Evolutionary conservation across 2,329 filamentous ascomycete species (phyloP).

Genomic region (Ceratocystis alfenasii): DNA sequence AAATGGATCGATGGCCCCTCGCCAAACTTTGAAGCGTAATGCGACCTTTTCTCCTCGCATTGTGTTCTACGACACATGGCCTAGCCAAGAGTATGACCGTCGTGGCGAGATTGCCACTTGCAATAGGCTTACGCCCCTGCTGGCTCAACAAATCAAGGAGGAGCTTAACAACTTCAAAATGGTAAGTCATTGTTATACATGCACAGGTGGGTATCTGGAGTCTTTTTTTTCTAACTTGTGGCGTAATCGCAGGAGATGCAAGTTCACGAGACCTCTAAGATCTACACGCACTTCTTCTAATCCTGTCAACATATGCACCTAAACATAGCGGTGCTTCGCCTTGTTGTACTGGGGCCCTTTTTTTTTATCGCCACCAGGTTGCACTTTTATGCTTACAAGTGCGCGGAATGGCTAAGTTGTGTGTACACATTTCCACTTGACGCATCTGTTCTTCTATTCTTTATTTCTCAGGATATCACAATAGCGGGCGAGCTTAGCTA

Average conservation of each 20-base stretch:
- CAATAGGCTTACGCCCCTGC: slow-evolving; percentile 90
- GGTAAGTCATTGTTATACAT: slow-evolving; percentile 44
- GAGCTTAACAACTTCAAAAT: slow-evolving; percentile 99
- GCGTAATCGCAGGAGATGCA: slow-evolving; percentile 73
- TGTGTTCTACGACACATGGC: slow-evolving; percentile 94
- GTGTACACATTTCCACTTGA: not conserved
- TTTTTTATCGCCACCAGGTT: not conserved
- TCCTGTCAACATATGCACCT: slow-evolving; percentile 30
- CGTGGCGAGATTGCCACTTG: slow-evolving; percentile 93
- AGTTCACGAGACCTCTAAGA: slow-evolving; percentile 96
- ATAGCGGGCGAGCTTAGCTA: not conserved
- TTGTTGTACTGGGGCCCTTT: not conserved
- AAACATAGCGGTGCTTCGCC: slow-evolving; percentile 8
- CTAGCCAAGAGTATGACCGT: slow-evolving; percentile 87
- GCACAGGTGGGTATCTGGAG: not conserved
- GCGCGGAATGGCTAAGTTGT: not conserved
- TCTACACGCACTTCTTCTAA: slow-evolving; percentile 99
- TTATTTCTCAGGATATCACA: not conserved
- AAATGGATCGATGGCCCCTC: slow-evolving; percentile 69
- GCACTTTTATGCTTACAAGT: too few relatives aligned
- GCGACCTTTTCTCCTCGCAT: slow-evolving; percentile 82
- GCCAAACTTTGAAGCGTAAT: slow-evolving; percentile 49
- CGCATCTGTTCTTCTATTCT: slow-evolving; percentile 12
- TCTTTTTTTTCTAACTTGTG: not conserved
- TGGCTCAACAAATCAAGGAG: slow-evolving; percentile 98